Percentiles rank a stretch among this genome's conserved stretches.
phyloP scores from a whole-genome alignment of 2,329 filamentous ascomycete genomes.

The Fusarium sp. region DNA sequence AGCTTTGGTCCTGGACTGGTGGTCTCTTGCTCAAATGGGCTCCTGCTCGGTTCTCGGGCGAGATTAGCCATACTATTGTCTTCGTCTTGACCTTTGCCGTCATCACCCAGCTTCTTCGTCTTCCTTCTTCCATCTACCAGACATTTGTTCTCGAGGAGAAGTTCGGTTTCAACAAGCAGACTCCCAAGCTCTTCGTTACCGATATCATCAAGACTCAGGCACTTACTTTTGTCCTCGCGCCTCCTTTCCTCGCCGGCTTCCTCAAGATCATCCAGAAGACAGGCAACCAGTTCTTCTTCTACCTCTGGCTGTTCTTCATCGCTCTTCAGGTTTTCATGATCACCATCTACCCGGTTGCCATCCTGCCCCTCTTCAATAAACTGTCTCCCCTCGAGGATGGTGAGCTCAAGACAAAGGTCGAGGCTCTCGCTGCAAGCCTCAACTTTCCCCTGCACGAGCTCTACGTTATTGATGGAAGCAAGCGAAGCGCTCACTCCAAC shows the following conservation, averaged over 20 bases:
- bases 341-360: constrained; percentile 93
- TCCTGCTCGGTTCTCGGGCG: constrained; percentile 82
- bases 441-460: constrained; percentile 93
- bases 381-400: constrained; percentile 90
- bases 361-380: constrained; percentile 98
- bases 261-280: constrained; percentile 94
- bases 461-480: constrained; percentile 93
- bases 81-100: constrained; percentile 90
- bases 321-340: constrained; percentile 93
- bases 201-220: constrained; percentile 93
- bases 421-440: constrained; percentile 81
- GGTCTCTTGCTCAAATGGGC: constrained; percentile 76
- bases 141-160: constrained; percentile 96
- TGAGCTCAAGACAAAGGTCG: constrained; percentile 85
- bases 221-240: constrained; percentile 79
- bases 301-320: constrained; percentile 93
- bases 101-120: constrained; percentile 78
- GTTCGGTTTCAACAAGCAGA: constrained; percentile 99
- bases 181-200: constrained; percentile 82
- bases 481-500: constrained; percentile 86
- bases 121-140: constrained; percentile 88
- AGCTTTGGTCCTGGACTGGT: constrained; percentile 87
- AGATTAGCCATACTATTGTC: constrained; percentile 91
- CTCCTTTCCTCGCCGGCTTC: constrained; percentile 91
- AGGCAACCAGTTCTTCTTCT: constrained; percentile 95